These are phyloP conservation scores for Ashbya aceris DNA, from an alignment of 1,139 yeast species.

Conservation along the genomic window DNA sequence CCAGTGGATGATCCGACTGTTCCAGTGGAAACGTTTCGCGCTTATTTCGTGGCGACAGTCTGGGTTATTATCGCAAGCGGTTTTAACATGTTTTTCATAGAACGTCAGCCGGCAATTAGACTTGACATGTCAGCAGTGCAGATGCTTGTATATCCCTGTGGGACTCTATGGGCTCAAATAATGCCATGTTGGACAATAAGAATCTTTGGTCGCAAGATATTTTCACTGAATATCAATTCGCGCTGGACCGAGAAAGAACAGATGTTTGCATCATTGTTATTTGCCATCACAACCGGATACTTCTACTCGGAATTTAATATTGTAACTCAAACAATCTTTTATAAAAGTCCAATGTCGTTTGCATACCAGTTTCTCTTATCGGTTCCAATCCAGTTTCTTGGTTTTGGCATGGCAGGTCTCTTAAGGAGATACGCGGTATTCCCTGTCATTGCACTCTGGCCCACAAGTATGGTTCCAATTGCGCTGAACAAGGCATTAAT, in stretches of 20 bases:
- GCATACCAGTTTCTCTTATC: constrained; percentile 46
- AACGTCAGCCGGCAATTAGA: constrained; percentile 45
- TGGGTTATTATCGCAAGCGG: constrained; percentile 51
- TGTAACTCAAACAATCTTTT: constrained; percentile 38
- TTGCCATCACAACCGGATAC: constrained; percentile 35
- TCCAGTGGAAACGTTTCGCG: constrained; percentile 49
- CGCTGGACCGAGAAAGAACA: constrained; percentile 66
- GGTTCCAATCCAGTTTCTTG: constrained; percentile 48
- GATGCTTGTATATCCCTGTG: constrained; percentile 50
- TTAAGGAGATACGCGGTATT: constrained; percentile 48
- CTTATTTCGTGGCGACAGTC: constrained; percentile 44
- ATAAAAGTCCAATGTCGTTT: constrained; percentile 35
- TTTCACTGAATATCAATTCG: constrained; percentile 43
- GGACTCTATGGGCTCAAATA: constrained; percentile 32
- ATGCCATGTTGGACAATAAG: constrained; percentile 44
- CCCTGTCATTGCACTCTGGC: constrained; percentile 51
- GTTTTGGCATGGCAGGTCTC: constrained; percentile 57
- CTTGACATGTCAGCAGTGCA: constrained; percentile 44
- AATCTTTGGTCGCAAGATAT: constrained; percentile 31
- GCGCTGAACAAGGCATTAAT: constrained; percentile 50
- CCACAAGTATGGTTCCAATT: constrained; percentile 43
- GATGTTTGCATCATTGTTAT: constrained; percentile 46
- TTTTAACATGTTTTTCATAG: constrained; percentile 48
- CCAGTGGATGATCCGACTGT: constrained; percentile 42
- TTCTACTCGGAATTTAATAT: constrained; percentile 40